A percentile compares a stretch with the other conserved stretches of the same genome.
These are phyloP conservation scores for Oxalis stricta DNA, from an alignment of 441 rosid species.

Conservation along the genomic window DNA sequence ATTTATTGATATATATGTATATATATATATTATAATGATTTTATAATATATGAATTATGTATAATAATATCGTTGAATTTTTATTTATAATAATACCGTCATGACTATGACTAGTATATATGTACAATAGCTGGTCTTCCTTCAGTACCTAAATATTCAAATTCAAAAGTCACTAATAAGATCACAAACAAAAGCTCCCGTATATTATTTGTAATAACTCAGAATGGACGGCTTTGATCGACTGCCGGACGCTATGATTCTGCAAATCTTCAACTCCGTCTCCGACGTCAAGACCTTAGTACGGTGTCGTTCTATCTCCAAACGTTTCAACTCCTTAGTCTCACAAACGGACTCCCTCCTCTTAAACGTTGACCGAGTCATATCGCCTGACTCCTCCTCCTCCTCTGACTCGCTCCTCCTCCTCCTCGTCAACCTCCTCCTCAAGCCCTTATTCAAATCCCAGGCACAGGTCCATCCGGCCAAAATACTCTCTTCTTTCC, in stretches of 20 bases:
- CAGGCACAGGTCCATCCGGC: constrained; percentile 28
- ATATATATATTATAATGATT: too few relatives aligned
- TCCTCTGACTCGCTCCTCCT: constrained; percentile 19
- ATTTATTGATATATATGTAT: too few relatives aligned
- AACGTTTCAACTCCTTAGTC: constrained; percentile 43
- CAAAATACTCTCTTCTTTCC: constrained; percentile 32
- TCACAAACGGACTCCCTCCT: constrained; percentile 40
- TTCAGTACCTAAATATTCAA: too few relatives aligned
- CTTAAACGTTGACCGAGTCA: constrained; percentile 47
- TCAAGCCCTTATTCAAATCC: constrained; percentile 3
- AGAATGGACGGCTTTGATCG: constrained; percentile 48
- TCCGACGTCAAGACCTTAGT: constrained; percentile 43
- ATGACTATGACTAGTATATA: too few relatives aligned
- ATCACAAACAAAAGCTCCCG: too few relatives aligned
- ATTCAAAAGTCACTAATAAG: too few relatives aligned
- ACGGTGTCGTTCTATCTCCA: constrained; percentile 47
- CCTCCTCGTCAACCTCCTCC: constrained; percentile 8
- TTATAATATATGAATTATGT: too few relatives aligned
- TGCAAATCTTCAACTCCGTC: constrained; percentile 42
- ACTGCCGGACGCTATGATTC: constrained; percentile 45
- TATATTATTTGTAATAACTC: too few relatives aligned
- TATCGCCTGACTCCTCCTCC: constrained; percentile 27
- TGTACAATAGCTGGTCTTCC: too few relatives aligned
- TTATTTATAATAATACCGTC: too few relatives aligned
- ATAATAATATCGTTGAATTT: too few relatives aligned